Conservation (phyloP, 2,329 filamentous ascomycete genomes). For the Daldinia sp. region DNA sequence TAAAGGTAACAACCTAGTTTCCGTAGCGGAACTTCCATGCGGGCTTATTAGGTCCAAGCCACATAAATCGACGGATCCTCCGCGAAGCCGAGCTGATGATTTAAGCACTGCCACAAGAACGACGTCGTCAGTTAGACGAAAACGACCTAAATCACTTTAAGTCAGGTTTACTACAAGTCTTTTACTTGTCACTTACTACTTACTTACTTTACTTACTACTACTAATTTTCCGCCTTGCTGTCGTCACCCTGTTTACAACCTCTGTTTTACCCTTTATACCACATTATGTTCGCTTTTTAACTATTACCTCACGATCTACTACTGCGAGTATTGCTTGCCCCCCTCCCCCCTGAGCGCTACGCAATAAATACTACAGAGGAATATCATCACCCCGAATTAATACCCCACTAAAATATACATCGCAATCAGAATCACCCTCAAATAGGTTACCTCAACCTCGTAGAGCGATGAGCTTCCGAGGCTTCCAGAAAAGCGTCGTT, state of each 20-base stretch:
- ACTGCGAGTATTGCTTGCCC: slow-evolving; percentile 7
- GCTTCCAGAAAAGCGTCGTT: slow-evolving; percentile 87
- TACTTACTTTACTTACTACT: neutral
- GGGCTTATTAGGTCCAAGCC: slow-evolving; percentile 24
- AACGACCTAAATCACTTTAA: slow-evolving; percentile 7
- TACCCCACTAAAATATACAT: slow-evolving; percentile 5
- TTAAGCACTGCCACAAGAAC: slow-evolving; percentile 33
- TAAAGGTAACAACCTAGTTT: neutral
- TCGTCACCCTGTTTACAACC: neutral
- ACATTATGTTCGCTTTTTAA: slow-evolving; percentile 6
- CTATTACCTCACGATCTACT: neutral
- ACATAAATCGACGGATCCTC: slow-evolving; percentile 24
- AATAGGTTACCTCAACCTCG: slow-evolving; percentile 12
- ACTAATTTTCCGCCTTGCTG: slow-evolving; percentile 3
- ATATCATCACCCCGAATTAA: slow-evolving; percentile 19
- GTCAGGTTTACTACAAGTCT: slow-evolving; percentile 20
- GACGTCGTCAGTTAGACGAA: slow-evolving; percentile 28
- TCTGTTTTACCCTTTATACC: slow-evolving; percentile 4
- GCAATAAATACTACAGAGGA: neutral
- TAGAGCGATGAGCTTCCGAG: slow-evolving; percentile 89
- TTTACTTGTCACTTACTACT: neutral
- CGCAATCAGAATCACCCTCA: neutral
- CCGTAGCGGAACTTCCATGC: too few relatives aligned
- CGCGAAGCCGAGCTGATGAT: slow-evolving; percentile 19
- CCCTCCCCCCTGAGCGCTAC: neutral